Evolutionary conservation across 176 grass and related monocot genomes (phyloP).

Genomic region (Avena atlantica): DNA sequence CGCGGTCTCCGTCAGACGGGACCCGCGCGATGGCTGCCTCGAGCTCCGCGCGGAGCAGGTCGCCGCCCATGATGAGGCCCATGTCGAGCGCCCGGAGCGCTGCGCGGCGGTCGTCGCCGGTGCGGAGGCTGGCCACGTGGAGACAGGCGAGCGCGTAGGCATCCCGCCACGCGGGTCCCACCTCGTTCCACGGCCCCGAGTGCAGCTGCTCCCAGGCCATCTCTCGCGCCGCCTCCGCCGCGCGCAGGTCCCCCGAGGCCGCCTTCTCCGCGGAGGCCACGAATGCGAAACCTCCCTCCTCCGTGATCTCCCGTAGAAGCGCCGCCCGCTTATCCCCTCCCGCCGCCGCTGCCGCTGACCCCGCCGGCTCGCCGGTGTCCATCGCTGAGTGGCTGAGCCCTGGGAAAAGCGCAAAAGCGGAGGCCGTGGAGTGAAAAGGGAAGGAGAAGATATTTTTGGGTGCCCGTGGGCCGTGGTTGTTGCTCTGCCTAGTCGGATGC

Average conservation of each 20-base stretch:
- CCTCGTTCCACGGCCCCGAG: conserved; percentile 72
- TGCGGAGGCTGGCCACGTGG: conserved; percentile 62
- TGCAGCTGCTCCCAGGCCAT: conserved; percentile 99
- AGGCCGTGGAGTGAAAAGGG: neutral
- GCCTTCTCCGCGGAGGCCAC: conserved; percentile 85
- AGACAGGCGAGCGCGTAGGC: conserved; percentile 93
- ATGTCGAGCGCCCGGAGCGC: conserved; percentile 86
- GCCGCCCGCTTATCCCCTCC: conserved; percentile 58
- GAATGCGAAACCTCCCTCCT: conserved; percentile 96
- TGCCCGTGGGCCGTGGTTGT: neutral
- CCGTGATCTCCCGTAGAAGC: conserved; percentile 75
- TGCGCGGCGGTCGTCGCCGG: conserved; percentile 43
- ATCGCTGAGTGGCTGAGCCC: conserved; percentile 21
- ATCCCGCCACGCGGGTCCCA: conserved; percentile 69
- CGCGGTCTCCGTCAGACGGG: conserved; percentile 16
- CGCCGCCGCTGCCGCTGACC: conserved; percentile 8
- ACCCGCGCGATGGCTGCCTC: conserved; percentile 58
- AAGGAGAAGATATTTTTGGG: conserved; percentile 25
- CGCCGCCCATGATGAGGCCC: conserved; percentile 94
- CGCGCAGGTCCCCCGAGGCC: conserved; percentile 73
- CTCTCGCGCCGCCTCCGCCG: conserved; percentile 85
- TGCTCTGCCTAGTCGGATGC: neutral
- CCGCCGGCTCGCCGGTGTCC: conserved; percentile 39
- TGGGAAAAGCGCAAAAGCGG: conserved; percentile 40
- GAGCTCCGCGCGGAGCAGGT: conserved; percentile 74